Evolutionary conservation across 1,284 basidiomycete species (phyloP).

Genomic region (Irpex sp.): DNA sequence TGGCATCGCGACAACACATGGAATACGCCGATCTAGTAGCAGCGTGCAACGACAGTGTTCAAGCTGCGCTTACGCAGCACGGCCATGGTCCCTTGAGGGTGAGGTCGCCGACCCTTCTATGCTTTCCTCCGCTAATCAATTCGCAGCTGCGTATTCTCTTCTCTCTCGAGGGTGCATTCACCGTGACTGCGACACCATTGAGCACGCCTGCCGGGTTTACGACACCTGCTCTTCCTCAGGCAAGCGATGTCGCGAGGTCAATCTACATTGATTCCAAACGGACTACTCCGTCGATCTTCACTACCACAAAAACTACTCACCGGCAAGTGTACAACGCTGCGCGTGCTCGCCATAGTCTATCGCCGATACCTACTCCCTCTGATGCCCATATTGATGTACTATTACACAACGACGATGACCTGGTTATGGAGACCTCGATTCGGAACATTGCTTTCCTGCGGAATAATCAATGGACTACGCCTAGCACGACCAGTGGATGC

Average conservation of each 20-base stretch:
- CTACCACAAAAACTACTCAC: slow-evolving; percentile 63
- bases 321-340: slow-evolving; percentile 56
- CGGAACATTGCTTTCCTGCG: slow-evolving; percentile 61
- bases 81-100: background rate
- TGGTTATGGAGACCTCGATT: slow-evolving; percentile 60
- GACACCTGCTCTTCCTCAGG: slow-evolving; percentile 11
- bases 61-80: slow-evolving; percentile 9
- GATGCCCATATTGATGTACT: slow-evolving; percentile 44
- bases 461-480: slow-evolving; percentile 56
- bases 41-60: slow-evolving; percentile 39
- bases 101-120: background rate
- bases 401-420: slow-evolving; percentile 46
- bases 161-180: slow-evolving; percentile 37
- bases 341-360: slow-evolving; percentile 45
- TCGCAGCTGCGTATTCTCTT: slow-evolving; percentile 57
- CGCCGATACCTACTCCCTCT: slow-evolving; percentile 25
- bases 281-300: slow-evolving; percentile 51
- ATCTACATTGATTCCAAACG: slow-evolving; percentile 49
- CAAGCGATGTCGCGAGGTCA: slow-evolving; percentile 13
- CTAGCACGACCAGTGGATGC: slow-evolving; percentile 51
- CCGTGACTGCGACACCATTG: slow-evolving; percentile 34
- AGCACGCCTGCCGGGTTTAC: slow-evolving; percentile 27
- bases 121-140: background rate
- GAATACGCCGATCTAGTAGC: slow-evolving; percentile 33
- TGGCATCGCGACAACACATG: slow-evolving; percentile 25